A percentile compares a stretch with the other conserved stretches of the same genome.
Evolutionary conservation across 345 rosid species (phyloP).

Genomic region (Eucalyptus tenuipes): DNA sequence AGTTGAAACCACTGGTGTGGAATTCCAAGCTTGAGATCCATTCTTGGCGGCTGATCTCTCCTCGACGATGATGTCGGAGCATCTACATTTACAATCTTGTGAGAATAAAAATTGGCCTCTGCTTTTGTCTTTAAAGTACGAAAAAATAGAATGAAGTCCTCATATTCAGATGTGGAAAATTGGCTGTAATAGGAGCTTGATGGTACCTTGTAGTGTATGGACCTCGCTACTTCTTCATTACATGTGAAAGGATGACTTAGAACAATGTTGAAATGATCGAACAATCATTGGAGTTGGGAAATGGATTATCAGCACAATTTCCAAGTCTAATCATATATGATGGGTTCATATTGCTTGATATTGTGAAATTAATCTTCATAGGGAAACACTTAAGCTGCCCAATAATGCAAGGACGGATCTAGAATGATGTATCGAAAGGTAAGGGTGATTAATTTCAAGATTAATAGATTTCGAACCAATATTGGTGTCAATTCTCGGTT

Average conservation of each 20-base stretch:
- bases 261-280: not conserved
- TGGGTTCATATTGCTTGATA: not conserved
- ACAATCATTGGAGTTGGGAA: not conserved
- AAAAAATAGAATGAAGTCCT: not conserved
- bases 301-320: not conserved
- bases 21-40: not conserved
- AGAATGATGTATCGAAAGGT: not conserved
- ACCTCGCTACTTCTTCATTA: not conserved
- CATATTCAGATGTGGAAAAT: not conserved
- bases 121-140: not conserved
- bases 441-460: not conserved
- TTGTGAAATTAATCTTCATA: not conserved
- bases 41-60: not conserved
- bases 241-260: not conserved
- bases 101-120: not conserved
- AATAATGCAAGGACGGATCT: not conserved
- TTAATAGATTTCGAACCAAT: not conserved
- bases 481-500: not conserved
- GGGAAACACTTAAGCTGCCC: not conserved
- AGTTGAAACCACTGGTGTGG: not conserved
- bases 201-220: not conserved
- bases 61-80: not conserved
- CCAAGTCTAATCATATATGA: not conserved
- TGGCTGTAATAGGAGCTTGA: not conserved
- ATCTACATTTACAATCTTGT: not conserved